phyloP scores from a whole-genome alignment of 805 yeast genomes.

The Saturnispora quitensis region DNA sequence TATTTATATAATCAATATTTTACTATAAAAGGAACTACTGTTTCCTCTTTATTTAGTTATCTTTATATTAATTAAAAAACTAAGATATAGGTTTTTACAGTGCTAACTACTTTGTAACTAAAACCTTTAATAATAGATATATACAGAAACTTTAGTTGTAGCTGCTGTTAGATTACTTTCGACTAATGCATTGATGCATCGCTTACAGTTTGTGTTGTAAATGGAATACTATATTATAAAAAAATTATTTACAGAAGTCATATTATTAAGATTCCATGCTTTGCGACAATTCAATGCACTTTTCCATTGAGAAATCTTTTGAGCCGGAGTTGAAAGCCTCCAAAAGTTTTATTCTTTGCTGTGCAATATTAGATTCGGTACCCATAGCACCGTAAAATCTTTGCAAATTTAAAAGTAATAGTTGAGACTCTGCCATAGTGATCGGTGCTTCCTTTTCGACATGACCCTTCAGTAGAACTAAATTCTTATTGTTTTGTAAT shows the following conservation, averaged over 20 bases:
- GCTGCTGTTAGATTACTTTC: too few species aligned
- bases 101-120: too few species aligned
- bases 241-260: background rate
- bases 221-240: background rate
- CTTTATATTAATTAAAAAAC: too few species aligned
- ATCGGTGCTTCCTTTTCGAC: constrained; percentile 65
- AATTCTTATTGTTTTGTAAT: constrained; percentile 43
- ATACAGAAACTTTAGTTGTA: too few species aligned
- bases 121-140: too few species aligned
- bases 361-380: constrained; percentile 32
- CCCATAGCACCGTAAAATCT: constrained; percentile 72
- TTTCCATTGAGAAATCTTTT: constrained; percentile 53
- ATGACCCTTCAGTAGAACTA: constrained; percentile 80
- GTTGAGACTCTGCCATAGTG: constrained; percentile 66
- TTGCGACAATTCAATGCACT: constrained; percentile 63
- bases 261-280: constrained; percentile 42
- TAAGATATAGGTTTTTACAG: too few species aligned
- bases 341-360: constrained; percentile 49
- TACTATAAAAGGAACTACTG: too few species aligned
- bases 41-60: too few species aligned
- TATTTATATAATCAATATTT: too few species aligned
- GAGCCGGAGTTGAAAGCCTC: constrained; percentile 64
- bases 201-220: background rate
- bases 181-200: too few species aligned
- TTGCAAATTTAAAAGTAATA: constrained; percentile 66